Base-by-base conservation (phyloP, 73 alveolate genomes). In the Paramecium caudatum region DNA sequence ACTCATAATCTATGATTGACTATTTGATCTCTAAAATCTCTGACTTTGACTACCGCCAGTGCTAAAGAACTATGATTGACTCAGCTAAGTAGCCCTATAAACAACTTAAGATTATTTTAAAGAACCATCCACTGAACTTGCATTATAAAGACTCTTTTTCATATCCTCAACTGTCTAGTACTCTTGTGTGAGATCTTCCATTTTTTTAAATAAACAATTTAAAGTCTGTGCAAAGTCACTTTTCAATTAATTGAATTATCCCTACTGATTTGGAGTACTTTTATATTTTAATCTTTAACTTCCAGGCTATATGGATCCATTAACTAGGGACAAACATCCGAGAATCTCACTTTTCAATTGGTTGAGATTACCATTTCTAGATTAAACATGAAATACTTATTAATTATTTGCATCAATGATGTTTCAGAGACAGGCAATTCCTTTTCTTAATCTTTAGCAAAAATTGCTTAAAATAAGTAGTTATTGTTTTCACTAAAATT, bases 1-100 rank as follows among this genome's bases (percentile, higher is more conserved):
- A 62, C 84, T 43, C 47, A 62, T 39, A 3, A 86, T 43, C 23
- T 36, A 62, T 32, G 84, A 86, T 36, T 55, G 25, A 25, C 93
- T 62, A 63, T 86, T 37, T 33, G 63, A 19, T 63, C 63, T 47
- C 25, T 34, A 19, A n/a, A 41, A 45, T 78, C 46, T 27, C 17
- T 78, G 9, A 41, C 70, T 78, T 17, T 78, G n/a, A 15, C 39
- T 46, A n/a, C 10, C 49, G n/a, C 80, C 80, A 3, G 80, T 23
- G 7, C 80, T 55, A 10, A 68, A 32, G 5, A 68, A 68, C 16
- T 68, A 16, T 8, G 84, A 68, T 33, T 23, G 12, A 25, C 61
- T 49, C 61, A 68, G 17, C 12, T 41, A 41, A 41, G 50, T 41
- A 68, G 84, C 37, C 15, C 50, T 68, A 25, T 68, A 15, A 3